Evolutionary conservation across 192 early-diverging fungal species (phyloP), one percentile per base, ranked within the genome.

Genomic region (Linderina pennispora): DNA sequence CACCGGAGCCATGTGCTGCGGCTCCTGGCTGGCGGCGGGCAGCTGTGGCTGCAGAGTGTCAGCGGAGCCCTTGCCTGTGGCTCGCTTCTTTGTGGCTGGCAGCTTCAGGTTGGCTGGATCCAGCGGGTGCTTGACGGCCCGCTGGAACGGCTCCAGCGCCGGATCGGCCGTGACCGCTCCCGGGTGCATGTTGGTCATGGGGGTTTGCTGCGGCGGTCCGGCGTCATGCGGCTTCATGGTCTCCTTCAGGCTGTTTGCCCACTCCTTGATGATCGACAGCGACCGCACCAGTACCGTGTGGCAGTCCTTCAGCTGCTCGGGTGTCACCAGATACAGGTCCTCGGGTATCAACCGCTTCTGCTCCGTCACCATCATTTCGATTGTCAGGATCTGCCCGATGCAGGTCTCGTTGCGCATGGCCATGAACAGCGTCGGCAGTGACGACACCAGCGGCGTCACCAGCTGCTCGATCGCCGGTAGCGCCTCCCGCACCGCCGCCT

Each of bases 101-200:
- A 72, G 69, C 37, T 48, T 58, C 23, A 72, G 62, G 20, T 41
- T 72, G 16, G 26, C 53, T 0, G 56, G 50, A 23, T 72, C 69
- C 35, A 72, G 49, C 39, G 62, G 69, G 17, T 73, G 69, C 47
- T 73, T 73, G 21, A 65, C 69, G 1, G 69, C 69, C 38, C 56
- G 55, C 28, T 65, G 58, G 31, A 73, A 73, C 38, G 53, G 48
- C 31, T 65, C 69, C 15, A 65, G 46, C 19, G 63, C 48, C 2
- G 69, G 69, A 13, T 65, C 69, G 10, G 50, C 52, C 2, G 69
- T 73, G 15, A 62, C 36, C 9, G 67, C 55, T 23, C 49, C 49
- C 5, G 67, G 67, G 35, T 71, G 67, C 55, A 71, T 57, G 28
- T 71, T 71, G 1, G 60, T 63, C 23, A 63, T 34, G 15, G 56